Conservation (phyloP, 108 stramenopile genomes). For the Skeletonema potamos region DNA sequence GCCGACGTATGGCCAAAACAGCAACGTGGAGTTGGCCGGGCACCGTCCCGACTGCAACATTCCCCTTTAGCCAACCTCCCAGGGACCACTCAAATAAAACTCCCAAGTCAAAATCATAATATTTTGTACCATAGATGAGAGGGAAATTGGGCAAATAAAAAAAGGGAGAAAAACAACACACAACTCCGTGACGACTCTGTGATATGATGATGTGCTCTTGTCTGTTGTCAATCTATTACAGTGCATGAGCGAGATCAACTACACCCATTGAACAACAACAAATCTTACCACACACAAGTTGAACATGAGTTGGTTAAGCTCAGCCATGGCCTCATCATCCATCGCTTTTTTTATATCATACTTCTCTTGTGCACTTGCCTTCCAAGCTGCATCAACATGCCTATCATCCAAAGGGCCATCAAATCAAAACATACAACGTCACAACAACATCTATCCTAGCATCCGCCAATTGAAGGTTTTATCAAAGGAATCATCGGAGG, state of each 20-base stretch:
- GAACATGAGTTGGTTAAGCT: neutral
- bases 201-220: too few relatives aligned
- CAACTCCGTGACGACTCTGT: too few relatives aligned
- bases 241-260: neutral
- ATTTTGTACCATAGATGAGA: too few relatives aligned
- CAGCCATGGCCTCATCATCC: neutral
- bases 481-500: neutral
- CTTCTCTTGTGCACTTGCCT: neutral
- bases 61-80: too few relatives aligned
- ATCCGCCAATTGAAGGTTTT: neutral
- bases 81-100: too few relatives aligned
- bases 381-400: neutral
- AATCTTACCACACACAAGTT: too few relatives aligned
- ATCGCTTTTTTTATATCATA: neutral
- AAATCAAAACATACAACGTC: neutral
- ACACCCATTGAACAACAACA: neutral
- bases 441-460: too few relatives aligned
- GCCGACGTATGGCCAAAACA: neutral
- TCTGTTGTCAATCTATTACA: neutral
- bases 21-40: neutral
- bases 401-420: too few relatives aligned
- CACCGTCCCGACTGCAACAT: too few relatives aligned
- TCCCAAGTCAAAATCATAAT: too few relatives aligned
- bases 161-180: too few relatives aligned
- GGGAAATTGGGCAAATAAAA: too few relatives aligned